A percentile compares a stretch with the other conserved stretches of the same genome.
phyloP scores from a whole-genome alignment of 208 protist species.

The Sergeia podlipaevii region DNA sequence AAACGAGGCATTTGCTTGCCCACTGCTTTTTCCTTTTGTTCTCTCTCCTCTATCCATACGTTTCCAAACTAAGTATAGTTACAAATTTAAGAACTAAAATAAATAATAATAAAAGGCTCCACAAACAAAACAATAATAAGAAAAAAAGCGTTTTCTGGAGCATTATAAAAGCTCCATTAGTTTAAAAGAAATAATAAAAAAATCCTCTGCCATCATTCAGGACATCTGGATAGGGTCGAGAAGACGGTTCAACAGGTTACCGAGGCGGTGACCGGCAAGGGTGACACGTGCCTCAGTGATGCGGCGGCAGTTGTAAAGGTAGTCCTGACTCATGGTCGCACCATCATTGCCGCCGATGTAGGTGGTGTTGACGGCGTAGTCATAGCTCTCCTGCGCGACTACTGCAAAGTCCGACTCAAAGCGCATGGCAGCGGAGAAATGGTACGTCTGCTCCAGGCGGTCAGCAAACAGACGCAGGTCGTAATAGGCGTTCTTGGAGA shows the following conservation, averaged over 20 bases:
- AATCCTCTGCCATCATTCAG: too few species aligned
- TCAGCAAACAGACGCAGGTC: constrained; percentile 28
- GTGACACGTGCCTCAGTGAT: constrained; percentile 11
- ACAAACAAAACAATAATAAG: too few species aligned
- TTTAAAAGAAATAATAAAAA: too few species aligned
- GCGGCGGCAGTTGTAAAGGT: constrained; percentile 15
- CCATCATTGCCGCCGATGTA: constrained; percentile 35
- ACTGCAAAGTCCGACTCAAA: constrained; percentile 14
- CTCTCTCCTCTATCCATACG: too few species aligned
- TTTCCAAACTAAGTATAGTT: too few species aligned
- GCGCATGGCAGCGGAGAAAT: constrained; percentile 27
- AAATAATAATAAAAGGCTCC: too few species aligned
- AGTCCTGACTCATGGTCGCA: constrained; percentile 17
- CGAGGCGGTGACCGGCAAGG: constrained; percentile 32
- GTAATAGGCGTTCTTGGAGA: constrained; percentile 17
- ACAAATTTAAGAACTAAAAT: too few species aligned
- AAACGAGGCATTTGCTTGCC: not conserved
- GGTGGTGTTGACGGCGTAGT: constrained; percentile 21
- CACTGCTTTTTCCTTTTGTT: too few species aligned
- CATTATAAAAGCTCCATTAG: too few species aligned
- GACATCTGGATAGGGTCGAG: not conserved
- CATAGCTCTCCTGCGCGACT: constrained; percentile 38
- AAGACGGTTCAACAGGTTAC: constrained; percentile 16
- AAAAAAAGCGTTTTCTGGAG: too few species aligned
- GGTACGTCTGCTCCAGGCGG: constrained; percentile 25